A percentile compares a stretch with the other conserved stretches of the same genome.
These are phyloP conservation scores for Agaricus subrufescens DNA, from an alignment of 768 basidiomycete species.

Conservation along the genomic window DNA sequence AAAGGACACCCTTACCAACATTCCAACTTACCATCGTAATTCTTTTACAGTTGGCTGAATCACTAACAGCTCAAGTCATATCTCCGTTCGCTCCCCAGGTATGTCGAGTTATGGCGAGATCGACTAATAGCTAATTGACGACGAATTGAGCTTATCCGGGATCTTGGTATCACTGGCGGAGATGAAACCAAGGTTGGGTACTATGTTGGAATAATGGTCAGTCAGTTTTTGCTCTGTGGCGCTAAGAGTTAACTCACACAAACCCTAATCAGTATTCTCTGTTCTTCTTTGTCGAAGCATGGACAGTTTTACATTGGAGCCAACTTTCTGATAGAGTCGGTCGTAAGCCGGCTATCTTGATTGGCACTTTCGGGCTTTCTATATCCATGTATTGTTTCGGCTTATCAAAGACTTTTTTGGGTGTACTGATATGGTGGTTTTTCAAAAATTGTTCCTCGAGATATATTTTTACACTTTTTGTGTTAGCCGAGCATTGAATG, in stretches of 20 bases:
- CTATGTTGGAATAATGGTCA: conserved; percentile 73
- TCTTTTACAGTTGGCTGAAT: conserved; percentile 73
- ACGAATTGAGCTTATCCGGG: conserved; percentile 50
- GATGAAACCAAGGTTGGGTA: conserved; percentile 70
- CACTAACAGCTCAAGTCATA: conserved; percentile 72
- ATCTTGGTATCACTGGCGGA: conserved; percentile 64
- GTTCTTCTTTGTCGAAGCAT: conserved; percentile 73
- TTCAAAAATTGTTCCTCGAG: neutral
- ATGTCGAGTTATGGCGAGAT: conserved; percentile 12
- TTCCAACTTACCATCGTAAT: conserved; percentile 66
- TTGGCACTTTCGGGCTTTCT: conserved; percentile 59
- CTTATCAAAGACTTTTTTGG: conserved; percentile 64
- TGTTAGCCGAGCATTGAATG: conserved; percentile 60
- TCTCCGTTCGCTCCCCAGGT: conserved; percentile 75
- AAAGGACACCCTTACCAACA: conserved; percentile 59
- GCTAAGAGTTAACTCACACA: neutral
- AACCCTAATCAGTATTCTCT: conserved; percentile 54
- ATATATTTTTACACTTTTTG: conserved; percentile 3
- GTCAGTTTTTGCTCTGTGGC: neutral
- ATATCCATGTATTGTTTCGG: conserved; percentile 74
- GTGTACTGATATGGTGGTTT: conserved; percentile 45
- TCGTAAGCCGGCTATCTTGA: conserved; percentile 72
- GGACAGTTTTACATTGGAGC: conserved; percentile 74
- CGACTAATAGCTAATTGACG: neutral
- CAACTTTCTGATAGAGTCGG: conserved; percentile 68